phyloP scores from a whole-genome alignment of 2,329 filamentous ascomycete genomes.

The Kalmusia sp. region DNA sequence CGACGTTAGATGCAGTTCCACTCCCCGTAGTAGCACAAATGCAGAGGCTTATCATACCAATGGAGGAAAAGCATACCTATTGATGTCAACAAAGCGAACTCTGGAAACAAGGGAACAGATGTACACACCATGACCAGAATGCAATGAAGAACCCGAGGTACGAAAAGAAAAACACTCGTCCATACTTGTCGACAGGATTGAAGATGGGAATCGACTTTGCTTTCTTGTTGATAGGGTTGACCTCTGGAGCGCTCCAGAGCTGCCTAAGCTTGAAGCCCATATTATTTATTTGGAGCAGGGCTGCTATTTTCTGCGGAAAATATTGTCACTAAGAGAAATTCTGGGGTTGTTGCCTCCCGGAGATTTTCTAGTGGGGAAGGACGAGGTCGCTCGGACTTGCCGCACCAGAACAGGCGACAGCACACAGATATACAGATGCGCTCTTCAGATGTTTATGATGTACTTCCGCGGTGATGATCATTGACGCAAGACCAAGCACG shows the following conservation, averaged over 20 bases:
- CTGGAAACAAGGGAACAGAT: constrained; percentile 7
- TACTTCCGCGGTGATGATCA: constrained; percentile 45
- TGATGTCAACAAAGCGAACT: constrained; percentile 26
- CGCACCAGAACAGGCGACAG: constrained; percentile 22
- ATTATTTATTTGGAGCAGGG: constrained; percentile 8
- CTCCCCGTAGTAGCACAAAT: constrained; percentile 3
- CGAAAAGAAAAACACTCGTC: constrained; percentile 88
- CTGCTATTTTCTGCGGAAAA: constrained; percentile 10
- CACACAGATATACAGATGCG: constrained; percentile 29
- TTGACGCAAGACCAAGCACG: constrained; percentile 33
- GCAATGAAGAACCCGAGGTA: constrained; percentile 87
- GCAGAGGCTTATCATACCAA: constrained; percentile 2
- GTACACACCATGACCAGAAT: constrained; percentile 77
- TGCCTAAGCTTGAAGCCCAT: constrained; percentile 45
- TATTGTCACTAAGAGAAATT: constrained; percentile 15
- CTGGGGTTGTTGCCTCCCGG: background rate
- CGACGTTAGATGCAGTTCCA: constrained; percentile 52
- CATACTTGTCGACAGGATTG: constrained; percentile 80
- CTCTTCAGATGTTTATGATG: constrained; percentile 21
- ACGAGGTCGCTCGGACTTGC: constrained; percentile 18
- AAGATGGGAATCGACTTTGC: constrained; percentile 80
- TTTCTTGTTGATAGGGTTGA: constrained; percentile 86
- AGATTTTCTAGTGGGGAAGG: background rate
- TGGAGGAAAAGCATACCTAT: constrained; percentile 75
- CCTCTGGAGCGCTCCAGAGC: constrained; percentile 64